These are phyloP conservation scores for Mycosphaerella sp. DNA, from an alignment of 2,329 filamentous ascomycete species.

Conservation along the genomic window DNA sequence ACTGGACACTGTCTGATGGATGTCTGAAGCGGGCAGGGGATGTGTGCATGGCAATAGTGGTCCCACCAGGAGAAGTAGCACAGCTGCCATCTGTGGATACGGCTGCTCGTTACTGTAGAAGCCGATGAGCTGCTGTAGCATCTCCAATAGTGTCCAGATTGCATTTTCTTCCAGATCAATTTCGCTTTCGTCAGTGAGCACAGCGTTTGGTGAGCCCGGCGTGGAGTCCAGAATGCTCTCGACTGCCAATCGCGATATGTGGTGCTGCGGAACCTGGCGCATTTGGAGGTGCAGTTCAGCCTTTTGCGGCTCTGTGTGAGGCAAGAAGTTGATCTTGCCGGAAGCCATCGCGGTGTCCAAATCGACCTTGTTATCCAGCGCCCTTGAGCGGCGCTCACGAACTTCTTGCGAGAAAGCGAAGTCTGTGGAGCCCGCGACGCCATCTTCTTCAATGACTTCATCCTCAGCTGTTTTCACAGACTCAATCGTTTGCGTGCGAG, in stretches of 20 bases:
- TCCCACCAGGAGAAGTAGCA: constrained; percentile 43
- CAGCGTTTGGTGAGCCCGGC: constrained; percentile 8
- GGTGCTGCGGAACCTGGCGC: not conserved
- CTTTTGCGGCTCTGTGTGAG: not conserved
- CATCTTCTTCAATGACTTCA: not conserved
- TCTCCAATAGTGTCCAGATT: constrained; percentile 39
- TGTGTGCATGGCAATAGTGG: constrained; percentile 43
- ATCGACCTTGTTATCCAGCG: not conserved
- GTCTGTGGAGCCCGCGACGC: not conserved
- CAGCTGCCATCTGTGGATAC: constrained; percentile 44
- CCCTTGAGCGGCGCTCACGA: not conserved
- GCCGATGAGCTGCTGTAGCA: constrained; percentile 39
- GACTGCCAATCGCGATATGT: constrained; percentile 6
- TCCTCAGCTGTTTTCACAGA: constrained; percentile 5
- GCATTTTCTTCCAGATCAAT: constrained; percentile 27
- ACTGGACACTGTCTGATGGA: constrained; percentile 34
- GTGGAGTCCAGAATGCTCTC: constrained; percentile 7
- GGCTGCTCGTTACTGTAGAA: constrained; percentile 39
- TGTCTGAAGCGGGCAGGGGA: constrained; percentile 28
- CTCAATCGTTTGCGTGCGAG: not conserved
- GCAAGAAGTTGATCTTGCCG: not conserved
- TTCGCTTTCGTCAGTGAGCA: constrained; percentile 14
- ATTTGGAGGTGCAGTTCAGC: not conserved
- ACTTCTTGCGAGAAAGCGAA: not conserved
- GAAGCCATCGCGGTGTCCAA: not conserved